Evolutionary conservation across 2,329 filamentous ascomycete genomes (phyloP), one percentile per base, ranked within the genome.

Genomic region (Thielaviopsis populi): DNA sequence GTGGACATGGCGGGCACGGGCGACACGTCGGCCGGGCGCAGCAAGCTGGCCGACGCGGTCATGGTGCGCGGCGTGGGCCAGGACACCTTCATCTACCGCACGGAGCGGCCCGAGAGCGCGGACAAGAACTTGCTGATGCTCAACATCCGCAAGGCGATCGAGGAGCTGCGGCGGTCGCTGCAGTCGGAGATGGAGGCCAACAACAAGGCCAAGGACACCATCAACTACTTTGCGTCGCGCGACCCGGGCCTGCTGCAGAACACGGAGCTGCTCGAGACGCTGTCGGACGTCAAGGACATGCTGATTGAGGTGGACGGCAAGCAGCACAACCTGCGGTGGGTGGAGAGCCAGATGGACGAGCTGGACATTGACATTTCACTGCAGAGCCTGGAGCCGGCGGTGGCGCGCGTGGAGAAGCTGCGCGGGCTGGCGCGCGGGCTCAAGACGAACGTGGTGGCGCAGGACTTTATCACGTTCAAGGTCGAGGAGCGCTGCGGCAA

Each of bases 291-390:
- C 69, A 90, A 90, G 71, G 89, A 95, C 72, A 87, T 96, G 76
- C 82, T 96, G 63, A 91, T 99, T 68, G 94, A 99, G 70, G 89
- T 96, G 15, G 94, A 97, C 70, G 94, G 94, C 59, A 95, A 95
- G 70, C 91, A 96, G 73, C 90, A 97, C 72, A 96, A 94, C 72
- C 80, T 99, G 58, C 88, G 92, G 62, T 96, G 90, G 90, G 90
- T 99, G 0, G 94, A 99, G 73, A 84, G 85, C 62, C 90, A 97
- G 74, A 88, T 99, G 73, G 94, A 99, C 71, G 90, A 95, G 71
- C 82, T 99, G 5, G 94, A 99, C 71, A 97, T 97, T 69, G 87
- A 95, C 69, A 91, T 99, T 70, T 92, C 94, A 0, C 80, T 96
- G 61, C 92, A 97, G 72, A 82, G 83, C 50, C 94, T 96, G 68